phyloP scores from a whole-genome alignment of 768 basidiomycete genomes.

The Psilocybe cubensis region DNA sequence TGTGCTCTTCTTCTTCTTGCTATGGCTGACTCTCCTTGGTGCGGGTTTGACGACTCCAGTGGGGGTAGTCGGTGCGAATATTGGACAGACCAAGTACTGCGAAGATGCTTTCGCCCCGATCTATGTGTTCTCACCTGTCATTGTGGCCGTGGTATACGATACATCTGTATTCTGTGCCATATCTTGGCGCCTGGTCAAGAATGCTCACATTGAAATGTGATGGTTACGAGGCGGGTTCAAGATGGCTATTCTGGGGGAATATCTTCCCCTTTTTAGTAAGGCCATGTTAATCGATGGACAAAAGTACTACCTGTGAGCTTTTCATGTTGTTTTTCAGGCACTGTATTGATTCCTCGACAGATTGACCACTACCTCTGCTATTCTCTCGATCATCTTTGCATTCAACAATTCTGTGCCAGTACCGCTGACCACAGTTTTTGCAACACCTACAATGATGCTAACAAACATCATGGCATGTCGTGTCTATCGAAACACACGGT shows the following conservation, averaged over 20 bases:
- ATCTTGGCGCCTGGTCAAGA: slow-evolving; percentile 25
- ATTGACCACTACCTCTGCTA: slow-evolving; percentile 1
- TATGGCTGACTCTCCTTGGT: slow-evolving; percentile 10
- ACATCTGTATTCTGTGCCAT: slow-evolving; percentile 34
- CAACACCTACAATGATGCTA: background rate
- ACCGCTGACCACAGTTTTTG: background rate
- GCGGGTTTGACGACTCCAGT: background rate
- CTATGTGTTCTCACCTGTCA: background rate
- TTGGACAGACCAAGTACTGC: slow-evolving; percentile 2
- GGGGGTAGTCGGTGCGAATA: background rate
- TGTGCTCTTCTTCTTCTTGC: slow-evolving; percentile 7
- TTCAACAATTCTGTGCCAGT: background rate
- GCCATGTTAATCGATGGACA: slow-evolving; percentile 28
- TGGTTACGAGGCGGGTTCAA: no score
- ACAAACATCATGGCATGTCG: slow-evolving; percentile 2
- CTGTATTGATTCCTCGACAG: slow-evolving; percentile 20
- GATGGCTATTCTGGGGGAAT: slow-evolving; percentile 17
- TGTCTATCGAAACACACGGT: background rate
- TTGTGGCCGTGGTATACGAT: slow-evolving; percentile 26
- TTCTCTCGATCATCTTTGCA: background rate
- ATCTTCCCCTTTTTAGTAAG: slow-evolving; percentile 25
- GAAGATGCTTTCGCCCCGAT: background rate
- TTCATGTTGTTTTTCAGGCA: no score
- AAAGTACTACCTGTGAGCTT: slow-evolving; percentile 25
- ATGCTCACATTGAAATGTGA: slow-evolving; percentile 1